These are phyloP conservation scores for Hypoxylon sp. DNA, from an alignment of 2,329 filamentous ascomycete species.

Conservation along the genomic window DNA sequence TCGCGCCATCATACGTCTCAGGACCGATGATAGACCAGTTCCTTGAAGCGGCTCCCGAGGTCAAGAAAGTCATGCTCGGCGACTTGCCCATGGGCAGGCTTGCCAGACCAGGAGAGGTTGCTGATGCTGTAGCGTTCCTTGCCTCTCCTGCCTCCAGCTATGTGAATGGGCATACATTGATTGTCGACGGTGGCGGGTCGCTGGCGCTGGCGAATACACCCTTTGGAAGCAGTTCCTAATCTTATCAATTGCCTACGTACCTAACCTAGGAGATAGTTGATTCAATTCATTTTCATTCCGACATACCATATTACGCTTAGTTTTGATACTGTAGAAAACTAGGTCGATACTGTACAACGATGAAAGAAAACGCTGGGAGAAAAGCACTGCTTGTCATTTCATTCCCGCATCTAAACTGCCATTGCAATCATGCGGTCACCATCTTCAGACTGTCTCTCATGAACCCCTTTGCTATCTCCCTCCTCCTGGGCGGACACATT, in stretches of 20 bases:
- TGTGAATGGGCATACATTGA: conserved; percentile 41
- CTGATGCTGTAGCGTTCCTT: conserved; percentile 41
- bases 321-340: too few relatives aligned
- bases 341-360: too few relatives aligned
- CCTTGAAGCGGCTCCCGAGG: conserved; percentile 32
- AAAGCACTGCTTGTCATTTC: too few relatives aligned
- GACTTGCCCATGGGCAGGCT: conserved; percentile 38
- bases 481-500: not conserved
- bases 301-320: too few relatives aligned
- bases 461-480: not conserved
- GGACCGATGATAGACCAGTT: conserved; percentile 40
- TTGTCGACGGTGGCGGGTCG: conserved; percentile 40
- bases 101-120: conserved; percentile 29
- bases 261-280: too few relatives aligned
- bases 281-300: too few relatives aligned
- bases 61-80: conserved; percentile 36
- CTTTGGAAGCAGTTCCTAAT: conserved; percentile 14
- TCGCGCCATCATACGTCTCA: conserved; percentile 41
- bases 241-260: not conserved
- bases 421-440: not conserved
- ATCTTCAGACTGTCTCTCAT: not conserved
- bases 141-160: conserved; percentile 42
- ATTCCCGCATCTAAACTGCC: not conserved
- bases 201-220: conserved; percentile 34
- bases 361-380: too few relatives aligned